phyloP scores from a whole-genome alignment of 208 protist genomes.

The Endotrypanum monterogeii region DNA sequence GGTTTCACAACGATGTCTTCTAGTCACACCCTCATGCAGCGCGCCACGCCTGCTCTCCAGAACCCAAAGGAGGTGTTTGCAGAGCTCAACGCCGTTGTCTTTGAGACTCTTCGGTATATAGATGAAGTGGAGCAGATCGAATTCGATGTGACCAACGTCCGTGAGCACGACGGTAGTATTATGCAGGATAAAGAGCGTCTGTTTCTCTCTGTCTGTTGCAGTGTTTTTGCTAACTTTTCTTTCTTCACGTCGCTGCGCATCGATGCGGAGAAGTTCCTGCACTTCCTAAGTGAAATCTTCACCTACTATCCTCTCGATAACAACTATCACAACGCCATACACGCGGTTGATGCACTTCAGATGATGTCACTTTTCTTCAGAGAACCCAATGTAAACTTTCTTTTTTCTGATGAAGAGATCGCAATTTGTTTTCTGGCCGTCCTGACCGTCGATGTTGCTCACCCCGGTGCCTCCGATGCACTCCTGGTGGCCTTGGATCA shows the following conservation, averaged over 20 bases:
- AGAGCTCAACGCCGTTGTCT: slow-evolving; percentile 67
- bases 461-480: slow-evolving; percentile 78
- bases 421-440: slow-evolving; percentile 77
- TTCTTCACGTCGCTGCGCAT: slow-evolving; percentile 58
- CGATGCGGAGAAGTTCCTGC: slow-evolving; percentile 59
- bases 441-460: slow-evolving; percentile 72
- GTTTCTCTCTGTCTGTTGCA: slow-evolving; percentile 83
- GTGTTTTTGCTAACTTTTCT: slow-evolving; percentile 83
- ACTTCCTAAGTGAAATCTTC: slow-evolving; percentile 66
- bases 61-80: slow-evolving; percentile 66
- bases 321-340: slow-evolving; percentile 78
- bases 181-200: slow-evolving; percentile 78
- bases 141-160: slow-evolving; percentile 68
- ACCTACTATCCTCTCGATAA: slow-evolving; percentile 62
- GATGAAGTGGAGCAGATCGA: slow-evolving; percentile 77
- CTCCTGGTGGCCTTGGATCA: slow-evolving; percentile 75
- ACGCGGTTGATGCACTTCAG: slow-evolving; percentile 85
- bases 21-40: slow-evolving; percentile 12
- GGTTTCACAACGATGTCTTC: slow-evolving; percentile 12
- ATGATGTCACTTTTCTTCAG: slow-evolving; percentile 84
- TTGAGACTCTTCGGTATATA: slow-evolving; percentile 79
- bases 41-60: slow-evolving; percentile 51
- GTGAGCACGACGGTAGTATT: slow-evolving; percentile 69
- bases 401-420: slow-evolving; percentile 88
- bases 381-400: slow-evolving; percentile 61